Base-by-base conservation (phyloP, 495 filamentous ascomycete species). In the Bacidia rubella region DNA sequence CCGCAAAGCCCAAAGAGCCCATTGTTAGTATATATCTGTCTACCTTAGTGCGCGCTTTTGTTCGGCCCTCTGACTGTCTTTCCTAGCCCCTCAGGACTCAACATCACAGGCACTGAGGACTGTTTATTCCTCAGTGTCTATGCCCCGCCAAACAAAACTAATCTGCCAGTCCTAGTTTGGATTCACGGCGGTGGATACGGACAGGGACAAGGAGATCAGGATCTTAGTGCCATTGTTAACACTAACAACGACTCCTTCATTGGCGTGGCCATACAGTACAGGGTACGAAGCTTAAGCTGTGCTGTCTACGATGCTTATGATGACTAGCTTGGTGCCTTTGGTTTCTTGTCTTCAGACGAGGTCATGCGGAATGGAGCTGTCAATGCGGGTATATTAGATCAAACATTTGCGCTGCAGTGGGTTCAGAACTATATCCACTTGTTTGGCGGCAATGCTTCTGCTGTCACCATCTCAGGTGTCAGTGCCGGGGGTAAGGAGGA, bases 101-200 rank as follows among this genome's bases (percentile, higher is more conserved):
- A 57, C 7, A 60, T 69, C 20, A 84, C 80, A 45, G 80, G 79
- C 1, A 72, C 71, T 12, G 79, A 82, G 62, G 78, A 82, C 56
- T 81, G 78, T 60, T 63, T 81, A 2, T 82, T 80, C 49, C 65
- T 83, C 2, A 73, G 71, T 10, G 62, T 82, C 0, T 81, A 79
- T 61, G 72, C 76, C 2, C 70, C 57, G 7, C 40, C 49, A 1
- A 57, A 61, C 11, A 54, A 65, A 46, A 51, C 63, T 17, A 70
- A 64, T 26, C 66, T 76, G 15, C 80, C 79, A 0, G 79, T 83
- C 0, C 63, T 81, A 1, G 71, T 80, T 2, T 71, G 70, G 22
- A 82, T 80, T 55, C 80, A 79, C 56, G 79, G 79, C 19, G 80
- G 80, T 1, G 79, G 66, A 0, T 83, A 79, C 61, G 62, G 60